phyloP scores from a whole-genome alignment of 192 early-diverging fungal species.

The Backusella tuberculispora region DNA sequence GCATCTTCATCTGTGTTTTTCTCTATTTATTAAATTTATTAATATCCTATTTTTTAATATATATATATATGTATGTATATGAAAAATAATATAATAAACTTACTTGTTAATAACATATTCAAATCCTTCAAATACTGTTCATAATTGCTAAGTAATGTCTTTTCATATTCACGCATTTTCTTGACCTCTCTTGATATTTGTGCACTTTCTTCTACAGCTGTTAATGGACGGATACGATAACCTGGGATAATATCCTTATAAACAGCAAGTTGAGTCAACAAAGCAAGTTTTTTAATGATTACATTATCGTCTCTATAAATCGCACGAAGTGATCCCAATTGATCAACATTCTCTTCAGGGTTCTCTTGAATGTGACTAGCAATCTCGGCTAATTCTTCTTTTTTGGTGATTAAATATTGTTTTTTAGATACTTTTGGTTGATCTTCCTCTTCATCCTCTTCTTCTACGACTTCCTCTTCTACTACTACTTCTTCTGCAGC shows the following conservation, averaged over 20 bases:
- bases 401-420: constrained; percentile 61
- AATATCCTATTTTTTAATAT: no score
- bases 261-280: constrained; percentile 89
- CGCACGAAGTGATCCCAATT: constrained; percentile 67
- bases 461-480: constrained; percentile 38
- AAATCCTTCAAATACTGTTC: constrained; percentile 83
- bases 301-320: constrained; percentile 68
- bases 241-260: constrained; percentile 96
- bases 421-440: constrained; percentile 58
- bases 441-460: constrained; percentile 28
- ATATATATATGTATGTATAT: neutral
- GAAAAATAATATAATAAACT: neutral
- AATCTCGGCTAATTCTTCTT: constrained; percentile 81
- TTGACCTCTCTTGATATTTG: constrained; percentile 91
- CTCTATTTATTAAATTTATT: no score
- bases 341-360: constrained; percentile 74
- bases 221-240: constrained; percentile 89
- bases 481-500: constrained; percentile 33
- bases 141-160: constrained; percentile 80
- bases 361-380: constrained; percentile 81
- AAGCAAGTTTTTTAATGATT: constrained; percentile 72
- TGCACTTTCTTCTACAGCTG: constrained; percentile 75
- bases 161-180: constrained; percentile 86
- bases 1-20: constrained; percentile 38
- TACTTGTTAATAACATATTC: constrained; percentile 47